Percentiles rank a stretch among this genome's conserved stretches.
phyloP scores from a whole-genome alignment of 2,329 filamentous ascomycete genomes.

The Aspergillus puulaauensis region DNA sequence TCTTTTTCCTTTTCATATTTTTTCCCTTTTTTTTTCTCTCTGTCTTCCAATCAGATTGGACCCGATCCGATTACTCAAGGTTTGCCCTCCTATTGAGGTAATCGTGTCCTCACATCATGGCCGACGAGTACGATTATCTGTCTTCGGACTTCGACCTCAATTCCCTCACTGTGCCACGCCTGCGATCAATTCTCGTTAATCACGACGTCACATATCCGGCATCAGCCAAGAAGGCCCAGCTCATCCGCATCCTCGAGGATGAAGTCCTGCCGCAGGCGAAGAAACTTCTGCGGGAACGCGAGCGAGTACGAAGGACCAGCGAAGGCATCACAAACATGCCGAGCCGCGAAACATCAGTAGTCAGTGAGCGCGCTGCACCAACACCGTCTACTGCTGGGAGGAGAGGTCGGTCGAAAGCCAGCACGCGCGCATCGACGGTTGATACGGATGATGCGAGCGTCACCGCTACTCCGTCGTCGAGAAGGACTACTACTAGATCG shows the following conservation, averaged over 20 bases:
- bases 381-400: slow-evolving; percentile 55
- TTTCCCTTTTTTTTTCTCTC: background rate
- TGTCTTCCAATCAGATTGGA: background rate
- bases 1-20: background rate
- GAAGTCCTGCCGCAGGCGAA: slow-evolving; percentile 75
- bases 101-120: slow-evolving; percentile 29
- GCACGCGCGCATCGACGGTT: slow-evolving; percentile 45
- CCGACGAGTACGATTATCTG: slow-evolving; percentile 75
- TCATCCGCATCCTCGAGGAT: slow-evolving; percentile 79
- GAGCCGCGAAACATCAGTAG: slow-evolving; percentile 63
- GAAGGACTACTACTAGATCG: slow-evolving; percentile 35
- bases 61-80: background rate
- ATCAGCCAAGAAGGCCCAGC: slow-evolving; percentile 85
- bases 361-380: slow-evolving; percentile 58
- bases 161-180: slow-evolving; percentile 78
- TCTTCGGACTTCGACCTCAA: slow-evolving; percentile 81
- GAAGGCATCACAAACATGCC: slow-evolving; percentile 74
- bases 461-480: slow-evolving; percentile 29
- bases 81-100: background rate
- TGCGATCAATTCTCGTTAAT: slow-evolving; percentile 87
- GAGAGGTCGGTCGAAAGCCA: slow-evolving; percentile 53
- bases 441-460: slow-evolving; percentile 34
- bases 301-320: slow-evolving; percentile 80
- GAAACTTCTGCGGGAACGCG: slow-evolving; percentile 72
- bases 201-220: slow-evolving; percentile 84